Percentiles rank a stretch among this genome's conserved stretches.
Conservation (phyloP, 2,329 filamentous ascomycete species). For the Aureobasidium melanogenum region DNA sequence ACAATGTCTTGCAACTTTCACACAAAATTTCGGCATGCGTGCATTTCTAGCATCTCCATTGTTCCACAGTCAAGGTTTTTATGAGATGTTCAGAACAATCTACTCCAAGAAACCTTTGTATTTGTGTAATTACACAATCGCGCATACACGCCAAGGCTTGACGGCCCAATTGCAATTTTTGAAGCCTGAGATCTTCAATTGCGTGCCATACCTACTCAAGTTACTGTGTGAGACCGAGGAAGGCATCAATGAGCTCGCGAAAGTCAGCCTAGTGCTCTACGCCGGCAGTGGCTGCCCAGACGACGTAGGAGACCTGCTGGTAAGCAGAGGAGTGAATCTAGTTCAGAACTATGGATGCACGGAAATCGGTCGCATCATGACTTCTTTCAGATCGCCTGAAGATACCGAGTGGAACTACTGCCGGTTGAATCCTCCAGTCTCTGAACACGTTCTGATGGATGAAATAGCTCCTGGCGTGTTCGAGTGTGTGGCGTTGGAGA, state of each 20-base stretch:
- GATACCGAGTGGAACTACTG: slow-evolving; percentile 56
- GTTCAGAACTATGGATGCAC: slow-evolving; percentile 30
- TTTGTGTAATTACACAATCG: slow-evolving; percentile 47
- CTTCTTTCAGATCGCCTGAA: slow-evolving; percentile 42
- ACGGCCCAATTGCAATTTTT: slow-evolving; percentile 21
- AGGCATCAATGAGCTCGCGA: slow-evolving; percentile 31
- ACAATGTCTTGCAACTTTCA: slow-evolving; percentile 42
- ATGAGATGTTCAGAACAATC: slow-evolving; percentile 46
- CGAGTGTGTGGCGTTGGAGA: slow-evolving; percentile 32
- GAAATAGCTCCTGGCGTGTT: slow-evolving; percentile 32
- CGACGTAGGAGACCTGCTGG: slow-evolving; percentile 26
- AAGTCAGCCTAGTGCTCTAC: slow-evolving; percentile 23
- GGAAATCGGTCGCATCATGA: slow-evolving; percentile 39
- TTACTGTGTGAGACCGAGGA: slow-evolving; percentile 50
- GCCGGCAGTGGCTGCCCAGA: slow-evolving; percentile 27
- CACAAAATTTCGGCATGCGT: slow-evolving; percentile 37
- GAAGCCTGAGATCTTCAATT: slow-evolving; percentile 46
- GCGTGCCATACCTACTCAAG: slow-evolving; percentile 57
- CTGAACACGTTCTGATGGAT: slow-evolving; percentile 23
- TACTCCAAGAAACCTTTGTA: slow-evolving; percentile 42
- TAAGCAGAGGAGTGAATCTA: slow-evolving; percentile 25
- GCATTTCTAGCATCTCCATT: slow-evolving; percentile 49
- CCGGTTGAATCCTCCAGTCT: slow-evolving; percentile 26
- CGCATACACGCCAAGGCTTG: slow-evolving; percentile 38
- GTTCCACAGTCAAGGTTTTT: slow-evolving; percentile 52